These are phyloP conservation scores for Phaffomyces antillensis DNA, from an alignment of 805 yeast species.

Conservation along the genomic window DNA sequence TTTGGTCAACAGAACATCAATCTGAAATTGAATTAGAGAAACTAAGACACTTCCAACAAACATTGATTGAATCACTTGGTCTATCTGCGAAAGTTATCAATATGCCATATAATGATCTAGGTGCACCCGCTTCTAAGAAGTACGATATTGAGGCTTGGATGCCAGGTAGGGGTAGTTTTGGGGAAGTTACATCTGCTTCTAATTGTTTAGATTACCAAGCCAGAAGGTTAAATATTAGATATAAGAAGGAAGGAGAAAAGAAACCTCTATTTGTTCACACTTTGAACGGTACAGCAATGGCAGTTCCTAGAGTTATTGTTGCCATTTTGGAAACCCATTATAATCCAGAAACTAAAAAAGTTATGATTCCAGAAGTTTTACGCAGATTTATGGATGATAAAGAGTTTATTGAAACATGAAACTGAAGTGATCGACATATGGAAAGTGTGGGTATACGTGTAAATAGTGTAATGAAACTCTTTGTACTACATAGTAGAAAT, in stretches of 20 bases:
- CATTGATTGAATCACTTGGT: constrained; percentile 60
- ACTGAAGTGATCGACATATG: not conserved
- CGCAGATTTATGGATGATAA: constrained; percentile 66
- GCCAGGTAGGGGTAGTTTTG: constrained; percentile 94
- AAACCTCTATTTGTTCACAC: constrained; percentile 60
- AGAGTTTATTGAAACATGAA: constrained; percentile 11
- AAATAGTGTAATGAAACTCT: not conserved
- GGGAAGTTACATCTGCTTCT: constrained; percentile 86
- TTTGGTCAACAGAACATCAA: constrained; percentile 47
- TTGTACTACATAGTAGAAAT: not conserved
- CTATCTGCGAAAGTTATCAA: constrained; percentile 73
- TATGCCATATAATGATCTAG: constrained; percentile 88
- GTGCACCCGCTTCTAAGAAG: constrained; percentile 88
- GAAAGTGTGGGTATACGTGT: not conserved
- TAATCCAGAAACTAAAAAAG: constrained; percentile 45
- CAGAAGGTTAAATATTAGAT: constrained; percentile 69
- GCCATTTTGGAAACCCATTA: constrained; percentile 87
- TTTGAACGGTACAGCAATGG: constrained; percentile 92
- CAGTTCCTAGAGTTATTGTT: constrained; percentile 83
- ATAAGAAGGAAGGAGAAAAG: constrained; percentile 28
- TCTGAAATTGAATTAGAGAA: constrained; percentile 50
- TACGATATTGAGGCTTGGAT: constrained; percentile 96
- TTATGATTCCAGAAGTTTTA: constrained; percentile 62
- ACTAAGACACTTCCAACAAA: constrained; percentile 57
- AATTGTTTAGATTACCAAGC: constrained; percentile 91